phyloP scores from a whole-genome alignment of 2,329 filamentous ascomycete species.

The Aspergillus chevalieri region DNA sequence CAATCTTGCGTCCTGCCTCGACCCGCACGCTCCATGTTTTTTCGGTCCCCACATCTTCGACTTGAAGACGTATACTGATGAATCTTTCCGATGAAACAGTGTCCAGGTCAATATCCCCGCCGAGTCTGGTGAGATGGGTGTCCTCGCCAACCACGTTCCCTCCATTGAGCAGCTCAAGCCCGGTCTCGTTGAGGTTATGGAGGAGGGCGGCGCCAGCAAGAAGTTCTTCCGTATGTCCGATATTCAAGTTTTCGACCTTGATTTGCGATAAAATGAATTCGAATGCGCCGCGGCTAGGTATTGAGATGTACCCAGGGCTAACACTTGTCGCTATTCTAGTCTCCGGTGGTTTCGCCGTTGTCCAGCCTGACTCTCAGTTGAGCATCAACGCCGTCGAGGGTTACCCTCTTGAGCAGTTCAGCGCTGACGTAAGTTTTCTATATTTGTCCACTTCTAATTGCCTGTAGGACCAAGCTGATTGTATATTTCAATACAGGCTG shows the following conservation, averaged over 20 bases:
- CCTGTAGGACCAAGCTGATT: slow-evolving; percentile 3
- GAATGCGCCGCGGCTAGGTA: not conserved
- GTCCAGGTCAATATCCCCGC: slow-evolving; percentile 99
- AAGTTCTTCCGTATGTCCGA: slow-evolving; percentile 86
- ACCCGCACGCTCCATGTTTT: not conserved
- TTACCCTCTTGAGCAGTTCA: slow-evolving; percentile 93
- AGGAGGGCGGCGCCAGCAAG: slow-evolving; percentile 84
- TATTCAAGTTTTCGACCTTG: not conserved
- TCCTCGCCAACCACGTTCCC: slow-evolving; percentile 97
- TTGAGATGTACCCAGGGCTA: slow-evolving; percentile 8
- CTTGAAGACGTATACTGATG: slow-evolving; percentile 35
- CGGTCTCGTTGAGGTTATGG: slow-evolving; percentile 87
- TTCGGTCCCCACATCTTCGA: not conserved
- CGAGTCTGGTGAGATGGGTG: slow-evolving; percentile 98
- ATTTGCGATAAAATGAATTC: not conserved
- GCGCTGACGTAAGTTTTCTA: slow-evolving; percentile 58
- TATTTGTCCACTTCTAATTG: not conserved
- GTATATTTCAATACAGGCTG: slow-evolving; percentile 46
- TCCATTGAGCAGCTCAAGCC: slow-evolving; percentile 99
- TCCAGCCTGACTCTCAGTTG: slow-evolving; percentile 88
- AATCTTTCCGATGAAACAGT: slow-evolving; percentile 59
- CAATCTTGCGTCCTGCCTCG: slow-evolving; percentile 1
- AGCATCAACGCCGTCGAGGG: slow-evolving; percentile 99
- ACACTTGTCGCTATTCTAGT: slow-evolving; percentile 49
- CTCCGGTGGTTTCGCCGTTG: slow-evolving; percentile 92